Conservation (phyloP, 2,329 filamentous ascomycete species). For the Teratosphaeriaceae sp. region DNA sequence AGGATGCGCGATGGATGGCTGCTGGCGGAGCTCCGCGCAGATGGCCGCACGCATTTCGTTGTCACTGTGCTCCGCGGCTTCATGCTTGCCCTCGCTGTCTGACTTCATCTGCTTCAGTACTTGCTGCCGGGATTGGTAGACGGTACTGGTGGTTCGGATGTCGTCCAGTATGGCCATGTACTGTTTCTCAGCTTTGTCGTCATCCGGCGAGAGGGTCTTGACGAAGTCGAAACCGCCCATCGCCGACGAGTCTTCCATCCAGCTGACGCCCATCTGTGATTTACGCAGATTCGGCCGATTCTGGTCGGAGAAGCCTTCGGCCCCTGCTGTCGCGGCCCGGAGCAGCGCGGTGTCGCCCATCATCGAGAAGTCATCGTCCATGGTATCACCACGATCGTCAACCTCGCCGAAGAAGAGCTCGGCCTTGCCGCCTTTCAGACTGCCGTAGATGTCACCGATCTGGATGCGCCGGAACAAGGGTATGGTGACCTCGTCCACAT, state of each 20-base stretch:
- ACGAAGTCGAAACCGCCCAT: constrained; percentile 34
- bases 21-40: constrained; percentile 41
- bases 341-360: constrained; percentile 41
- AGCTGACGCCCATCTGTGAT: constrained; percentile 34
- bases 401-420: constrained; percentile 45
- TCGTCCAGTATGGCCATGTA: constrained; percentile 38
- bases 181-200: constrained; percentile 36
- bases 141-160: constrained; percentile 34
- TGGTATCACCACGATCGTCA: constrained; percentile 30
- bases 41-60: constrained; percentile 45
- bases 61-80: constrained; percentile 33
- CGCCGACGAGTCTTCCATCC: constrained; percentile 31
- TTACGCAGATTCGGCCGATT: constrained; percentile 18
- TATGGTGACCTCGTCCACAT: constrained; percentile 44
- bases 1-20: constrained; percentile 46
- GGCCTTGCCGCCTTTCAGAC: constrained; percentile 46
- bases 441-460: constrained; percentile 49
- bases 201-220: constrained; percentile 39
- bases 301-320: constrained; percentile 15
- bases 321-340: constrained; percentile 35
- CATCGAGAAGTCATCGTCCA: constrained; percentile 35
- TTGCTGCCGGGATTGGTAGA: constrained; percentile 30
- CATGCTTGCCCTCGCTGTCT: constrained; percentile 26
- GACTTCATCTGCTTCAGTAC: constrained; percentile 24
- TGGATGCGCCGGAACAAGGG: constrained; percentile 44